These are phyloP conservation scores for Trametes pubescens DNA, from an alignment of 1,284 basidiomycete genomes.

Conservation along the genomic window DNA sequence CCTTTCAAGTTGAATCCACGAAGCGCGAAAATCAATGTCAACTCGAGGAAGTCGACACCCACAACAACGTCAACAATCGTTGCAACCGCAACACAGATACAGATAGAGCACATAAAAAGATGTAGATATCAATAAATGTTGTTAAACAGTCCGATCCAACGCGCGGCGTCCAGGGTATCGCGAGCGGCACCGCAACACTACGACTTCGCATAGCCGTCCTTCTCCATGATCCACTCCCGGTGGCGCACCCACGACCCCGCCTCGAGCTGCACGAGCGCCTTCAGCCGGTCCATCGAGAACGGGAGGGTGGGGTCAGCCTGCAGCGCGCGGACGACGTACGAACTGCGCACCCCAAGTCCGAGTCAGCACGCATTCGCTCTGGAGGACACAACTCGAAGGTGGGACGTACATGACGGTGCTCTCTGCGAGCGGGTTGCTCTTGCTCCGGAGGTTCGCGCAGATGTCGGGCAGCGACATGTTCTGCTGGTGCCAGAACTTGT, in stretches of 20 bases:
- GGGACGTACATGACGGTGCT: conserved; percentile 65
- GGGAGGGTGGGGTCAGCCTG: conserved; percentile 50
- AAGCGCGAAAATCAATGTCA: no score
- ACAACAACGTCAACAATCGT: no score
- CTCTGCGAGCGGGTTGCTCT: conserved; percentile 55
- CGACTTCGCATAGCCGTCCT: conserved; percentile 29
- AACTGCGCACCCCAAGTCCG: conserved; percentile 40
- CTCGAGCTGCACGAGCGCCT: conserved; percentile 50
- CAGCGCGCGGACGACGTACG: conserved; percentile 55
- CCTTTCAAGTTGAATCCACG: no score
- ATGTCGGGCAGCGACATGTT: conserved; percentile 56
- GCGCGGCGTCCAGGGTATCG: no score
- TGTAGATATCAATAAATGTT: background rate
- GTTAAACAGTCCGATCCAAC: background rate
- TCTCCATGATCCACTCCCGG: conserved; percentile 45
- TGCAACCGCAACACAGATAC: no score
- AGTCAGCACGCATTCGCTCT: background rate
- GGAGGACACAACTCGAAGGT: background rate
- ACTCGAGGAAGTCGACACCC: no score
- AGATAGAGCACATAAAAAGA: no score
- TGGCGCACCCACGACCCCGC: conserved; percentile 52
- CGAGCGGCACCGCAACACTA: background rate
- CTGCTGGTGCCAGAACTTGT: conserved; percentile 61
- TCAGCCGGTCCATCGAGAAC: conserved; percentile 48
- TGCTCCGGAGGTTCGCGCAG: conserved; percentile 51